Conservation (phyloP, 805 yeast genomes). For the Yarrowia yakushimensis region DNA sequence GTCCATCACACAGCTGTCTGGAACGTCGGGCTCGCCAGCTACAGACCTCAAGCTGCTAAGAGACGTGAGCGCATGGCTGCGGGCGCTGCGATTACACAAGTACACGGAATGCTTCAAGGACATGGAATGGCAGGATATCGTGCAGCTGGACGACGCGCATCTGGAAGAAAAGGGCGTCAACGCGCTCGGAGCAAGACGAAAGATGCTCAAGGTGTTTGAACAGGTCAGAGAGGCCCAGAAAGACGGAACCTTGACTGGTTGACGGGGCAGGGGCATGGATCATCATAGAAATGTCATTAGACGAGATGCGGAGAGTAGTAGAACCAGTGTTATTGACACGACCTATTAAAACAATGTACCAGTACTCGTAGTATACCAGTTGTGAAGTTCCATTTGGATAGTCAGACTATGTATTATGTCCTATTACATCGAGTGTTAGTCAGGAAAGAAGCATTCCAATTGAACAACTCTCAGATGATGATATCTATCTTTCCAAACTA, state of each 20-base stretch:
- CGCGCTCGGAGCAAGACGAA: slow-evolving; percentile 94
- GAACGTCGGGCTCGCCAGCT: slow-evolving; percentile 31
- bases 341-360: too few relatives aligned
- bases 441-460: too few relatives aligned
- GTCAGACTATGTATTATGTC: too few relatives aligned
- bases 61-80: slow-evolving; percentile 90
- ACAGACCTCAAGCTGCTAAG: slow-evolving; percentile 42
- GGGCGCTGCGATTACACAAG: slow-evolving; percentile 84
- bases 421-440: too few relatives aligned
- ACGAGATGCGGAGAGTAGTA: too few relatives aligned
- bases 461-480: too few relatives aligned
- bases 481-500: too few relatives aligned
- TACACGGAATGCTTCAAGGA: slow-evolving; percentile 81
- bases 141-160: slow-evolving; percentile 63
- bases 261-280: not conserved
- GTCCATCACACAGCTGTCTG: not conserved
- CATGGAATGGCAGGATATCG: slow-evolving; percentile 73
- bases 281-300: too few relatives aligned
- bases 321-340: too few relatives aligned
- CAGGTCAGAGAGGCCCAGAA: slow-evolving; percentile 63
- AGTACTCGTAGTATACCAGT: too few relatives aligned
- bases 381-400: too few relatives aligned
- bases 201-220: slow-evolving; percentile 85
- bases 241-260: slow-evolving; percentile 24
- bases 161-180: slow-evolving; percentile 78